phyloP scores from a whole-genome alignment of 208 protist species.

The Angomonas ambiguus region DNA sequence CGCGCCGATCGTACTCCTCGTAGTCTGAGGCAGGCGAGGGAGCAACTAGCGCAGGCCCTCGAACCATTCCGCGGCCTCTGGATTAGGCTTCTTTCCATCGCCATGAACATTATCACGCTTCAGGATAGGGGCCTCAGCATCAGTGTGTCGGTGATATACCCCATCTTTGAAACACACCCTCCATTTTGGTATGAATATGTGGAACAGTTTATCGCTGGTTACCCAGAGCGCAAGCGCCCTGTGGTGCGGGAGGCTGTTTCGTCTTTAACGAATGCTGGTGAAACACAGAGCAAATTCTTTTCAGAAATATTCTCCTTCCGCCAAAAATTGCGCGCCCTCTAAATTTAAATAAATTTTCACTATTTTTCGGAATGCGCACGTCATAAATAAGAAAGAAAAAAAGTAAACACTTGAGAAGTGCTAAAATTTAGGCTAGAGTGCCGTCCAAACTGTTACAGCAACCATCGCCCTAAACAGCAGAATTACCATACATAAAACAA shows the following conservation, averaged over 20 bases:
- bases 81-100: constrained; percentile 56
- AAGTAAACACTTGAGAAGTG: too few relatives aligned
- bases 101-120: constrained; percentile 81
- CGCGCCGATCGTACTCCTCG: constrained; percentile 13
- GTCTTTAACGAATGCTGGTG: constrained; percentile 45
- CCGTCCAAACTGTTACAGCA: too few relatives aligned
- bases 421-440: too few relatives aligned
- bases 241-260: constrained; percentile 67
- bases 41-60: constrained; percentile 50
- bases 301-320: constrained; percentile 78
- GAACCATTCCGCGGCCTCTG: constrained; percentile 66
- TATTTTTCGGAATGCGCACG: not conserved
- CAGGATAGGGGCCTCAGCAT: constrained; percentile 71
- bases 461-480: too few relatives aligned
- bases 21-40: constrained; percentile 28
- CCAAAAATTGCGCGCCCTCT: constrained; percentile 55
- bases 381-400: not conserved
- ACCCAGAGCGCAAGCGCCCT: constrained; percentile 57
- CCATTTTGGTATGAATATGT: constrained; percentile 80
- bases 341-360: constrained; percentile 17
- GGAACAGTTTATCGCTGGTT: constrained; percentile 57
- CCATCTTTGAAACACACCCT: constrained; percentile 79
- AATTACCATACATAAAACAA: constrained; percentile 12
- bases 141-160: constrained; percentile 68
- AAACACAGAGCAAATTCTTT: constrained; percentile 75